Base-by-base conservation (phyloP, 2,329 filamentous ascomycete genomes). In the Pseudopithomyces chartarum region DNA sequence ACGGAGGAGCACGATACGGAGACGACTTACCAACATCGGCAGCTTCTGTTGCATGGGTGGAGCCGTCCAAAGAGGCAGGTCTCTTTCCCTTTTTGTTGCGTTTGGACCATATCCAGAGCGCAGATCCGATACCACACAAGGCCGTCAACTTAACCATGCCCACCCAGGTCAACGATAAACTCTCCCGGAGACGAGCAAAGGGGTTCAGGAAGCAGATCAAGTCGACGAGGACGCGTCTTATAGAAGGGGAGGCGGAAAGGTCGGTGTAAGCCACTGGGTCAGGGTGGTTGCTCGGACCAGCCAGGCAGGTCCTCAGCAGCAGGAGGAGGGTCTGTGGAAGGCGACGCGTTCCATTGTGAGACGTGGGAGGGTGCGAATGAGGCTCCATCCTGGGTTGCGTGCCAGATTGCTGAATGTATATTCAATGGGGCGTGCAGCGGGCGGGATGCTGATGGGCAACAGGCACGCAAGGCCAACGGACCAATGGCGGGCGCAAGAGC, bases 71-170 rank as follows among this genome's bases (percentile, higher is more conserved):
- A 26, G 62, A 61, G 49, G 58, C 54, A 47, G 56, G 50, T 45
- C 44, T 47, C 49, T 62, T 64, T 48, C 52, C 59, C 33, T 61
- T 67, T 50, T 54, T 58, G 53, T 53, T 58, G 46, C 55, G 60
- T 55, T 62, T 63, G 65, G 64, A 65, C 66, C 68, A 68, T 53
- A 72, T 52, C 67, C 70, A 75, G 58, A 76, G 68, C 51, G 65
- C 72, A 63, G 73, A 71, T 59, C 68, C 66, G 39, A 74, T 59
- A 56, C 73, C 72, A 66, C 74, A 77, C 33, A 74, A 50, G 32
- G 68, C 70, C 42, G 73, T 67, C 62, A 76, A 57, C 61, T 74
- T 67, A 46, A 73, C 72, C 74, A 77, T 77, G 64, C 73, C 73
- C 70, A 73, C 71, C 52, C 65, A 63, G 54, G 59, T 66, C 59